A percentile compares a stretch with the other conserved stretches of the same genome.
Conservation (phyloP, 1,284 basidiomycete species). For the Marasmius oreades region DNA sequence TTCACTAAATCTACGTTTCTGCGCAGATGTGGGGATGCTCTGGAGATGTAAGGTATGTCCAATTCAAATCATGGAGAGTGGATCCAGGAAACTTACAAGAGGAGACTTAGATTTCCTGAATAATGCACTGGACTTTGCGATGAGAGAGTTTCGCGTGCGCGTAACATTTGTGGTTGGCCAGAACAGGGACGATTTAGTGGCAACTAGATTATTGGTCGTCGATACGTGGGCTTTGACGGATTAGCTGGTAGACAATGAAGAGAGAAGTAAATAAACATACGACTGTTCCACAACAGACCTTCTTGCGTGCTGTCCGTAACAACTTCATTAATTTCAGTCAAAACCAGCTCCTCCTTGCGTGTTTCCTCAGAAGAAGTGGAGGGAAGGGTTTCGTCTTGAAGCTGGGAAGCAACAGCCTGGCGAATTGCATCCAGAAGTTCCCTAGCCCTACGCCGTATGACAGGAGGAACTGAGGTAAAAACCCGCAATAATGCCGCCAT, state of each 20-base stretch:
- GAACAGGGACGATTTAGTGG: not conserved
- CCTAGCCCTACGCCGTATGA: slow-evolving; percentile 54
- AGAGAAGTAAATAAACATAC: not conserved
- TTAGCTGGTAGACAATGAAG: not conserved
- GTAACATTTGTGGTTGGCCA: slow-evolving; percentile 7
- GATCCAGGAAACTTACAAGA: not conserved
- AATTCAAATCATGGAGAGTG: not conserved
- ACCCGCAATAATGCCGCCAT: slow-evolving; percentile 52
- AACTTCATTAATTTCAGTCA: not conserved
- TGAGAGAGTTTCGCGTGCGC: not conserved
- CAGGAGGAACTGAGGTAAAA: slow-evolving; percentile 56
- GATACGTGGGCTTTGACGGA: not conserved
- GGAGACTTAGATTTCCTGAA: slow-evolving; percentile 29
- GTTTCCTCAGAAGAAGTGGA: not conserved
- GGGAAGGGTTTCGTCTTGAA: not conserved
- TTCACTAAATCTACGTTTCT: slow-evolving; percentile 27
- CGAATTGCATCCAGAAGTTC: slow-evolving; percentile 64
- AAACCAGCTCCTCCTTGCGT: not conserved
- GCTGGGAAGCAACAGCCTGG: slow-evolving; percentile 38
- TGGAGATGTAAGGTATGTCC: not conserved
- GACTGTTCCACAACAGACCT: not conserved
- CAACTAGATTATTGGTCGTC: not conserved
- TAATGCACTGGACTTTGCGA: slow-evolving; percentile 34
- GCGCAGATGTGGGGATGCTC: not conserved
- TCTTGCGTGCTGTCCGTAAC: not conserved